A percentile compares a stretch with the other conserved stretches of the same genome.
Evolutionary conservation across 768 basidiomycete species (phyloP).

Genomic region (Roridomyces roridus): DNA sequence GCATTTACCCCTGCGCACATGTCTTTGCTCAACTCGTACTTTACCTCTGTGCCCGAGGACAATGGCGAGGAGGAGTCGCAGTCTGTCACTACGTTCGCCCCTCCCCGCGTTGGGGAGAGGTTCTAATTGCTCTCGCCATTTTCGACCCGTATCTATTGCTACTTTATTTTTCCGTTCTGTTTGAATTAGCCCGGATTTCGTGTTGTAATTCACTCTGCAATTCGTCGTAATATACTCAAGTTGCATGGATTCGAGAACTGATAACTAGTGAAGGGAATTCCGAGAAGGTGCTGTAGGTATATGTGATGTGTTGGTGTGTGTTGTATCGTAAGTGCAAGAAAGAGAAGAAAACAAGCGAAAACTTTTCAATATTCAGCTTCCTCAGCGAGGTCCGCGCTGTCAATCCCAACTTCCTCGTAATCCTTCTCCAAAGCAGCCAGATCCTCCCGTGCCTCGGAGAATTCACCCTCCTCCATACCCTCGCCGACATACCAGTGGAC

Average conservation of each 20-base stretch:
- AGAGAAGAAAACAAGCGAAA: not conserved
- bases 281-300: too few relatives aligned
- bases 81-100: conserved; percentile 8
- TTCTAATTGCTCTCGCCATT: conserved; percentile 14
- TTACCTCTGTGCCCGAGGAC: conserved; percentile 9
- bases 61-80: not conserved
- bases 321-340: too few relatives aligned
- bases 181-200: conserved; percentile 13
- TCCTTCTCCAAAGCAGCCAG: conserved; percentile 99
- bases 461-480: conserved; percentile 93
- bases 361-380: conserved; percentile 24
- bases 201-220: conserved; percentile 14
- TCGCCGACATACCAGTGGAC: conserved; percentile 88
- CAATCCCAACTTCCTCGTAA: conserved; percentile 83
- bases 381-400: conserved; percentile 56
- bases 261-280: not conserved
- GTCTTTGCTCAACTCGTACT: conserved; percentile 38
- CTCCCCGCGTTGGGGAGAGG: conserved; percentile 17
- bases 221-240: not conserved
- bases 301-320: too few relatives aligned
- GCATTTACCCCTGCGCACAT: conserved; percentile 31
- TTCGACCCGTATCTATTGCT: conserved; percentile 16
- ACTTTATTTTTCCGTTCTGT: conserved; percentile 17
- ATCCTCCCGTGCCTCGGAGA: conserved; percentile 98
- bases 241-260: not conserved